Percentiles rank a stretch among this genome's conserved stretches.
These are phyloP conservation scores for Pisolithus marmoratus DNA, from an alignment of 768 basidiomycete genomes.

Conservation along the genomic window DNA sequence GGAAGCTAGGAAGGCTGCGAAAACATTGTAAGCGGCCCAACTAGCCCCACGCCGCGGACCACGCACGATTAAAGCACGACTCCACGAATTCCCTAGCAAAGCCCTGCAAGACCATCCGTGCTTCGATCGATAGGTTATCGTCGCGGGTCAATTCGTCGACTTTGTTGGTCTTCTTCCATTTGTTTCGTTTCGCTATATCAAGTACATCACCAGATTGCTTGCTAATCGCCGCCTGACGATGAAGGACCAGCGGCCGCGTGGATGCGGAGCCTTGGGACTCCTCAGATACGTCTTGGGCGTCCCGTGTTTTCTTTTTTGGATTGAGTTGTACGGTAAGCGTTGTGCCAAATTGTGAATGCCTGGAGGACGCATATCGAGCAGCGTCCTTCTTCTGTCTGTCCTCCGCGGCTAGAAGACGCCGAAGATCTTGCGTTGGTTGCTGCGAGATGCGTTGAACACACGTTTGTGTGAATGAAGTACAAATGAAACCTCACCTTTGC, in stretches of 20 bases:
- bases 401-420: constrained; percentile 74
- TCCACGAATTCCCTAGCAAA: constrained; percentile 72
- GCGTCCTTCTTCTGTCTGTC: constrained; percentile 54
- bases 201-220: constrained; percentile 62
- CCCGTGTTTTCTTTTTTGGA: constrained; percentile 40
- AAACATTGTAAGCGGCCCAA: constrained; percentile 12
- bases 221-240: constrained; percentile 77
- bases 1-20: constrained; percentile 76
- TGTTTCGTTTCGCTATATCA: constrained; percentile 63
- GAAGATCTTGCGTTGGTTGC: constrained; percentile 66
- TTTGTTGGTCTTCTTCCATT: constrained; percentile 51
- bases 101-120: constrained; percentile 56
- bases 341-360: constrained; percentile 96
- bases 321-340: constrained; percentile 80
- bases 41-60: constrained; percentile 7
- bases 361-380: constrained; percentile 54
- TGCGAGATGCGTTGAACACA: constrained; percentile 24
- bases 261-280: constrained; percentile 18
- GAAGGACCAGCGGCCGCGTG: constrained; percentile 65
- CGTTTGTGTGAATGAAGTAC: constrained; percentile 2
- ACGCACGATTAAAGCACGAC: constrained; percentile 85
- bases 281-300: constrained; percentile 17
- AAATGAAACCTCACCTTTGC: constrained; percentile 42
- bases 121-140: constrained; percentile 64
- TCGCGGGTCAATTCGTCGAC: constrained; percentile 64